Percentiles rank a stretch among this genome's conserved stretches.
phyloP scores from a whole-genome alignment of 768 basidiomycete genomes.

The Naematelia encephala region DNA sequence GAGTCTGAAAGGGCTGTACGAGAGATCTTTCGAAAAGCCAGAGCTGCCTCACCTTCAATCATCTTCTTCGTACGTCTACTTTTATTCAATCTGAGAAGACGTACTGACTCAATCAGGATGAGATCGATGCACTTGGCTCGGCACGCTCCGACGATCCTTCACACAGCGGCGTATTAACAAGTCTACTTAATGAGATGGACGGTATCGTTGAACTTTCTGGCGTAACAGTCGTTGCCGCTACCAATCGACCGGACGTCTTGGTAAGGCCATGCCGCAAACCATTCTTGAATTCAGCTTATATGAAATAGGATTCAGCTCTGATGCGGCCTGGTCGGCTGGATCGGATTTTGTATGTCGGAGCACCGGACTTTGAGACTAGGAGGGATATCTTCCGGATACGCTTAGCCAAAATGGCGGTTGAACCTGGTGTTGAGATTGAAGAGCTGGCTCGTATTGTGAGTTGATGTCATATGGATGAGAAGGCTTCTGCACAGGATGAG shows the following conservation, averaged over 20 bases:
- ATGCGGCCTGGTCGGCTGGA: constrained; percentile 94
- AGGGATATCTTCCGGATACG: constrained; percentile 81
- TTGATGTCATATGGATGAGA: too few species aligned
- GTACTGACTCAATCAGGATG: constrained; percentile 62
- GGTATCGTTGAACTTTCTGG: constrained; percentile 91
- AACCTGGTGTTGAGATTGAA: constrained; percentile 63
- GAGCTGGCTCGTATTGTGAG: constrained; percentile 68
- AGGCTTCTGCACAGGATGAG: background rate
- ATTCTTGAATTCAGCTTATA: background rate
- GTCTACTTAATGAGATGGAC: constrained; percentile 95
- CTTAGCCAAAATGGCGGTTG: constrained; percentile 74
- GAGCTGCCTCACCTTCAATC: constrained; percentile 89
- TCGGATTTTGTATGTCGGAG: constrained; percentile 88
- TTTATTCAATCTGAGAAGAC: background rate
- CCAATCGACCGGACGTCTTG: constrained; percentile 90
- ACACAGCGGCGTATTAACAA: constrained; percentile 79
- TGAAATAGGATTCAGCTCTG: constrained; percentile 77
- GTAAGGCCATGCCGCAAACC: constrained; percentile 56
- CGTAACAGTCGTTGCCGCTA: constrained; percentile 94
- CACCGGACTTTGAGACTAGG: constrained; percentile 74
- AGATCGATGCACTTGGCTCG: constrained; percentile 88
- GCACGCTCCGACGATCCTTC: constrained; percentile 63
- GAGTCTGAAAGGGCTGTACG: constrained; percentile 94
- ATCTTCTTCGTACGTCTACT: constrained; percentile 78
- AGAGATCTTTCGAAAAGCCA: constrained; percentile 91